Evolutionary conservation across 1,284 basidiomycete genomes (phyloP).

Genomic region (Erythrobasidium hasegawianum): DNA sequence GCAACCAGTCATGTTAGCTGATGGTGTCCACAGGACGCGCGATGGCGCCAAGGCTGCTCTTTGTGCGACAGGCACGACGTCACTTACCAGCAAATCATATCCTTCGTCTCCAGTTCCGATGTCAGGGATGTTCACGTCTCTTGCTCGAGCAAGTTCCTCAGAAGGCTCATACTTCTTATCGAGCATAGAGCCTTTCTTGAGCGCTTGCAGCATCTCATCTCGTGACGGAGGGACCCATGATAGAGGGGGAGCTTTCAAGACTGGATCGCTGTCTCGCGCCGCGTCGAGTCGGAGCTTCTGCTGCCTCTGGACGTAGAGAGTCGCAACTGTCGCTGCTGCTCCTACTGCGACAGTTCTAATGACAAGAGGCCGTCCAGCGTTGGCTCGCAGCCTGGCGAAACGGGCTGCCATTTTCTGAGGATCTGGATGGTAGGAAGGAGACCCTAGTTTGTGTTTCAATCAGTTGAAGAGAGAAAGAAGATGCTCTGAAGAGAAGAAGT

Average conservation of each 20-base stretch:
- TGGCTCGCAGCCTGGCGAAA: constrained; percentile 11
- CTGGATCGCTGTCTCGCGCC: constrained; percentile 22
- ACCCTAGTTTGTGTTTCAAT: neutral
- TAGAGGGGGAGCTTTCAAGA: constrained; percentile 47
- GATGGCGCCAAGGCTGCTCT: neutral
- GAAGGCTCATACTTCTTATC: constrained; percentile 40
- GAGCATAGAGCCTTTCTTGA: constrained; percentile 53
- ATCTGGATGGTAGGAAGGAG: no score
- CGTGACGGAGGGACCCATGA: constrained; percentile 71
- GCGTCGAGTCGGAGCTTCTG: constrained; percentile 29
- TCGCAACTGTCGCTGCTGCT: constrained; percentile 12
- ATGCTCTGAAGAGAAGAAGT: neutral
- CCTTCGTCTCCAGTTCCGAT: constrained; percentile 40
- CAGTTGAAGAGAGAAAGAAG: neutral
- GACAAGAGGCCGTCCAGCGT: neutral
- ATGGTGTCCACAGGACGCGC: neutral
- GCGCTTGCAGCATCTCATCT: constrained; percentile 60
- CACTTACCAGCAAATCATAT: constrained; percentile 41
- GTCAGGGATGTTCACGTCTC: constrained; percentile 45
- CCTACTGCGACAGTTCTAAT: constrained; percentile 19
- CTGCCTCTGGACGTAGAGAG: constrained; percentile 18
- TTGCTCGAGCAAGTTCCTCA: constrained; percentile 46
- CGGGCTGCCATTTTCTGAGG: neutral
- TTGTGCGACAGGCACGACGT: neutral
- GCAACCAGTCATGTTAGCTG: neutral